A percentile compares a stretch with the other conserved stretches of the same genome.
These are phyloP conservation scores for Pyrenula aspistea DNA, from an alignment of 495 filamentous ascomycete species.

Conservation along the genomic window DNA sequence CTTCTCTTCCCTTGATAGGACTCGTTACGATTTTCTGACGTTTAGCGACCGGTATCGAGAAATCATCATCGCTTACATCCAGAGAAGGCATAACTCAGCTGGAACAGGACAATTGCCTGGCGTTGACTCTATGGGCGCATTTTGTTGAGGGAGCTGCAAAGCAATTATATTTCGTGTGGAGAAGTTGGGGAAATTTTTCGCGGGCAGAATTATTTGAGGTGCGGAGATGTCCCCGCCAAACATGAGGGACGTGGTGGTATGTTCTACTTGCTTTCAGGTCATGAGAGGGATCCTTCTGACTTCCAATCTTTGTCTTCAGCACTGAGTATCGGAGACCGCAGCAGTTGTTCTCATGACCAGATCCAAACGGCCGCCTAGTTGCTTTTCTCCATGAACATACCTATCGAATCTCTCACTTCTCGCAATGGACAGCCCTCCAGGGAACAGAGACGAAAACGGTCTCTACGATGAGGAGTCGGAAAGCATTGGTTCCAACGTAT, in stretches of 20 bases:
- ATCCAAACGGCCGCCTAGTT: too few relatives aligned
- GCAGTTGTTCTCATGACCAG: too few relatives aligned
- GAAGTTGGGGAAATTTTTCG: background rate
- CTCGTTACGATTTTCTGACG: constrained; percentile 45
- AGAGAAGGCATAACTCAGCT: constrained; percentile 25
- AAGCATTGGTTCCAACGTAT: background rate
- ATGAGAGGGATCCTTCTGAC: background rate
- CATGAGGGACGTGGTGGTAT: background rate
- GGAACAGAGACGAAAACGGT: background rate
- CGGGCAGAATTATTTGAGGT: background rate
- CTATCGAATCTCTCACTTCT: too few relatives aligned
- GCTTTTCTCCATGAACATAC: too few relatives aligned
- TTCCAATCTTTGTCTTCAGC: too few relatives aligned
- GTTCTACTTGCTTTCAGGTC: background rate
- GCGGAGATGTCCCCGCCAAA: background rate
- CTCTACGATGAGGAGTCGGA: background rate
- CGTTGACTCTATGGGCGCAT: too few relatives aligned
- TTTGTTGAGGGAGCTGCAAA: too few relatives aligned
- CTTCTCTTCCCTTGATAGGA: constrained; percentile 13
- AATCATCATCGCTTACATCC: constrained; percentile 22
- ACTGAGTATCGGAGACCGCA: too few relatives aligned
- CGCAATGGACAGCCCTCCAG: background rate
- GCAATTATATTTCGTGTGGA: background rate
- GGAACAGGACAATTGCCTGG: too few relatives aligned
- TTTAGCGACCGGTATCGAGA: constrained; percentile 47